phyloP scores from a whole-genome alignment of 225 moss, liverwort and hornwort genomes.

The Lunularia cruciata region DNA sequence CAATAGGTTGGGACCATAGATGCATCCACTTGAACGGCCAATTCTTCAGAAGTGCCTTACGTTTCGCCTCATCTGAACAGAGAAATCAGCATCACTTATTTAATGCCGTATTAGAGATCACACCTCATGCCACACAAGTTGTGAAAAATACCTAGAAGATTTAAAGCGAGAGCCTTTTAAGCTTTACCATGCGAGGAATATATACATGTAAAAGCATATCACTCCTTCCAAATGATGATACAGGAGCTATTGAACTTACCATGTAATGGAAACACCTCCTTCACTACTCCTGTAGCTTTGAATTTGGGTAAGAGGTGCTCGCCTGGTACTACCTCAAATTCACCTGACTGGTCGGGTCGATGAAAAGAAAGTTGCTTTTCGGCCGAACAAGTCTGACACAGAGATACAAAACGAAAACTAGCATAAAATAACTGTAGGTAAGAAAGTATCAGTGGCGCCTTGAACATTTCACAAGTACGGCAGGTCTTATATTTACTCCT shows the following conservation, averaged over 20 bases:
- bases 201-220: too few species aligned
- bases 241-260: slow-evolving; percentile 48
- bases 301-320: slow-evolving; percentile 56
- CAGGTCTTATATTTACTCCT: too few species aligned
- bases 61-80: slow-evolving; percentile 72
- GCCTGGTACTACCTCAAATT: slow-evolving; percentile 43
- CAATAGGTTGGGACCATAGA: slow-evolving; percentile 74
- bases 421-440: too few species aligned
- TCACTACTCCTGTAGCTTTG: slow-evolving; percentile 56
- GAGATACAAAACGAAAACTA: too few species aligned
- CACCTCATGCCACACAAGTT: too few species aligned
- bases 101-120: not conserved
- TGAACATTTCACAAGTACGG: too few species aligned
- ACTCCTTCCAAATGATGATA: not conserved
- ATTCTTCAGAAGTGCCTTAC: slow-evolving; percentile 60
- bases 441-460: too few species aligned
- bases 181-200: slow-evolving; percentile 8
- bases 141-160: too few species aligned
- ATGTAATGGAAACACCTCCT: slow-evolving; percentile 86
- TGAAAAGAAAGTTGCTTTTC: slow-evolving; percentile 28
- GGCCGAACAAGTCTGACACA: slow-evolving; percentile 40
- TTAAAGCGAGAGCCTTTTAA: too few species aligned
- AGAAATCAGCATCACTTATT: too few species aligned
- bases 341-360: slow-evolving; percentile 34
- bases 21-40: slow-evolving; percentile 74